Conservation (phyloP, 805 yeast species). For the Lipomyces kockii region DNA sequence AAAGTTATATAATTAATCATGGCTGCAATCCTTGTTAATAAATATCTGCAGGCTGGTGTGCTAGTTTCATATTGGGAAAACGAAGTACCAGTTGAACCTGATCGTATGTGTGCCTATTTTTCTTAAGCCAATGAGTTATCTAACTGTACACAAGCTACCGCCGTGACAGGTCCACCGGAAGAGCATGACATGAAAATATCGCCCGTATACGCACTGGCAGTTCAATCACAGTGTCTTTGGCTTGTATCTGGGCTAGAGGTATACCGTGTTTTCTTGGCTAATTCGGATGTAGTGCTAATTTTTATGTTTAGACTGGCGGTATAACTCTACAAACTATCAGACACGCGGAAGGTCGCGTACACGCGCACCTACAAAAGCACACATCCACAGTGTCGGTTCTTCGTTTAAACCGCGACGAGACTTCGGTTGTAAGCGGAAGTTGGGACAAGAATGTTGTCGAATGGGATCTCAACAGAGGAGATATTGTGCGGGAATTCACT, state of each 20-base stretch:
- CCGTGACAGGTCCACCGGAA: slow-evolving; percentile 17
- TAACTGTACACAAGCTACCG: not conserved
- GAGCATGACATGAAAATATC: slow-evolving; percentile 52
- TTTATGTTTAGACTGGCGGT: slow-evolving; percentile 66
- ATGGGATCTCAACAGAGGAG: slow-evolving; percentile 88
- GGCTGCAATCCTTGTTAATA: not conserved
- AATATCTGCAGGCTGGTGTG: slow-evolving; percentile 62
- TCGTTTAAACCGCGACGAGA: slow-evolving; percentile 64
- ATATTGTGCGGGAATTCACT: slow-evolving; percentile 52
- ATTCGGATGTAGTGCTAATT: not conserved
- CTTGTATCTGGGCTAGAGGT: slow-evolving; percentile 71
- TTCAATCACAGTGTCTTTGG: slow-evolving; percentile 82
- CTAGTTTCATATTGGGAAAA: slow-evolving; percentile 91
- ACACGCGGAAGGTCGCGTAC: slow-evolving; percentile 78
- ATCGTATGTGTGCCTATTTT: slow-evolving; percentile 6
- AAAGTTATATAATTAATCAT: not conserved
- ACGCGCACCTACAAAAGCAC: slow-evolving; percentile 77
- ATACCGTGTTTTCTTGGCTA: not conserved
- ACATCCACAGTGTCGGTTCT: slow-evolving; percentile 75
- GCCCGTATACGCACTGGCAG: slow-evolving; percentile 88
- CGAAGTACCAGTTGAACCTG: slow-evolving; percentile 68
- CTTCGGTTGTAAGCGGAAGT: slow-evolving; percentile 73
- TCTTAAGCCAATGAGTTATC: slow-evolving; percentile 47
- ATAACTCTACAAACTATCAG: slow-evolving; percentile 82
- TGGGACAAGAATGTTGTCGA: slow-evolving; percentile 84